Percentiles rank a stretch among this genome's conserved stretches.
Evolutionary conservation across 139 green algal genomes (phyloP).

Genomic region (Tetradesmus lagerheimii): DNA sequence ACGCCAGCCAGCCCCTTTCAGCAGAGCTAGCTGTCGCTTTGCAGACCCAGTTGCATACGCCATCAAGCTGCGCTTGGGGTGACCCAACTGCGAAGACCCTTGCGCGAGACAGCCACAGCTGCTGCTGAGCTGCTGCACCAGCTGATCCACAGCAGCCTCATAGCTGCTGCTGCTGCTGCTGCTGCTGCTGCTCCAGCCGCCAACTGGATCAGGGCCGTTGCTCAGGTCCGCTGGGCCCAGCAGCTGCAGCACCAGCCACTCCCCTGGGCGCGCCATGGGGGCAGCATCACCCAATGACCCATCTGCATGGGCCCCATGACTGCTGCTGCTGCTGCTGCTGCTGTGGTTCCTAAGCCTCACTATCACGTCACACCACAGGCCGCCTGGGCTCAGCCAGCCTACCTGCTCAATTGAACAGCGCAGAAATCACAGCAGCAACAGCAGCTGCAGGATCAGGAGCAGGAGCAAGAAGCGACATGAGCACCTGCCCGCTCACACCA

Average conservation of each 20-base stretch:
- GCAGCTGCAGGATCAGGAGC: not conserved
- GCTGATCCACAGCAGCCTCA: not conserved
- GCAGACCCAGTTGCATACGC: not conserved
- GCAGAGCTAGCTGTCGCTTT: not conserved
- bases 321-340: constrained; percentile 7
- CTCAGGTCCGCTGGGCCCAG: constrained; percentile 1
- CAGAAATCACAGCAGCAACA: not conserved
- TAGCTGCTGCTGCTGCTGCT: not conserved
- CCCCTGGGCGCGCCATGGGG: not conserved
- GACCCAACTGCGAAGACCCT: not conserved
- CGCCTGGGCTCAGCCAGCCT: constrained; percentile 1
- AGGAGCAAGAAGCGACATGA: no score
- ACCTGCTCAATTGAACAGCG: not conserved
- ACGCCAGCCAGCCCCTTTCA: not conserved
- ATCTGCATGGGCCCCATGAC: not conserved
- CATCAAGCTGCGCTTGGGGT: not conserved
- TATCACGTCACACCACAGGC: constrained; percentile 22
- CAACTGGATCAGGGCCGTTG: not conserved
- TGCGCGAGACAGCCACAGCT: constrained; percentile 11
- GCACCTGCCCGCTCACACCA: no score
- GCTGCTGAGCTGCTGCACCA: not conserved
- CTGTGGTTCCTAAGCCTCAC: not conserved
- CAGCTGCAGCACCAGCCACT: constrained; percentile 3
- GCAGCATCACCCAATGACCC: not conserved
- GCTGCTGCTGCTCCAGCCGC: not conserved